A percentile compares a stretch with the other conserved stretches of the same genome.
These are phyloP conservation scores for Physcia stellaris DNA, from an alignment of 495 filamentous ascomycete species.

Conservation along the genomic window DNA sequence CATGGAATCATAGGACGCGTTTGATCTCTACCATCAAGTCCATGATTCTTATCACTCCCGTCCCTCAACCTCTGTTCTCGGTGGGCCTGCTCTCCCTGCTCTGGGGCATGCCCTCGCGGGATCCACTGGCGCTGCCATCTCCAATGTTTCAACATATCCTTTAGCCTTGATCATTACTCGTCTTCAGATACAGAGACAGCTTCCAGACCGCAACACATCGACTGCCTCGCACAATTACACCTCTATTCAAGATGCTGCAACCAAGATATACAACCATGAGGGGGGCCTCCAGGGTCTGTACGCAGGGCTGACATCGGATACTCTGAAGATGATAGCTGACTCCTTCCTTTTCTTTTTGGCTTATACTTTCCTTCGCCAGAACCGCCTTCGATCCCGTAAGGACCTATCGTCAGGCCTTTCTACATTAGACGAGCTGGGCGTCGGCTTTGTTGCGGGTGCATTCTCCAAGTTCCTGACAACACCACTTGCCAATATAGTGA, in stretches of 20 bases:
- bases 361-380: slow-evolving; percentile 56
- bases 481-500: slow-evolving; percentile 72
- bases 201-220: slow-evolving; percentile 32
- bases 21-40: slow-evolving; percentile 35
- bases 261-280: slow-evolving; percentile 57
- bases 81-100: slow-evolving; percentile 53
- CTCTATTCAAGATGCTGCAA: slow-evolving; percentile 50
- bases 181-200: slow-evolving; percentile 65
- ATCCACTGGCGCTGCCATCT: slow-evolving; percentile 63
- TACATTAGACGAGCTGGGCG: slow-evolving; percentile 56
- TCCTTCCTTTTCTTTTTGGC: slow-evolving; percentile 76
- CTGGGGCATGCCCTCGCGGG: slow-evolving; percentile 81
- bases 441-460: slow-evolving; percentile 67
- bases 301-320: slow-evolving; percentile 58
- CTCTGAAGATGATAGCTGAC: slow-evolving; percentile 58
- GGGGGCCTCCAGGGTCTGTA: slow-evolving; percentile 62
- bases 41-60: slow-evolving; percentile 21
- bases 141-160: slow-evolving; percentile 69
- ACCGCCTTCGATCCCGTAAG: slow-evolving; percentile 36
- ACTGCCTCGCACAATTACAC: slow-evolving; percentile 33
- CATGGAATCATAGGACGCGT: slow-evolving; percentile 30
- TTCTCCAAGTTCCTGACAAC: slow-evolving; percentile 69
- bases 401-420: slow-evolving; percentile 39
- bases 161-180: slow-evolving; percentile 75
- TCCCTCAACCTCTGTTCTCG: slow-evolving; percentile 22